Evolutionary conservation across 176 grass and related monocot species (phyloP).

Genomic region (Calamus simplicifolius): DNA sequence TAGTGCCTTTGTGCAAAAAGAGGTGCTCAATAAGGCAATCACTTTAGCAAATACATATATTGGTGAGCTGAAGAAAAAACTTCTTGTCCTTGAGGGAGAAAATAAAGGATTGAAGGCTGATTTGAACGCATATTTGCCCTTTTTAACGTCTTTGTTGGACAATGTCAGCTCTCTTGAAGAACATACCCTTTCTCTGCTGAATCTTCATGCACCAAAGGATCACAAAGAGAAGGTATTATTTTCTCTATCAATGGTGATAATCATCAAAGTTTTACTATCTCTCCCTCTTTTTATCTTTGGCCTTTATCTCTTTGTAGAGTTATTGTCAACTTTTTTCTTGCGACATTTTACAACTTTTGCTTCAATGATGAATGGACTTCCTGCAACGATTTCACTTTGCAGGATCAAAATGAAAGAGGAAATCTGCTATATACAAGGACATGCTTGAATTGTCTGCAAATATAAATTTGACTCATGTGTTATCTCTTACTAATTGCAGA

Average conservation of each 20-base stretch:
- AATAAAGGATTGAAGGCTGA: conserved; percentile 43
- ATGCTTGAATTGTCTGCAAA: too few relatives aligned
- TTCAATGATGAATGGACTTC: too few relatives aligned
- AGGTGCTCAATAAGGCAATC: conserved; percentile 37
- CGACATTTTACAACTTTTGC: too few relatives aligned
- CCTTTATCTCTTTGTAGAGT: too few relatives aligned
- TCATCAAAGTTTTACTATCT: not conserved
- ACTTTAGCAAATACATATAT: conserved; percentile 30
- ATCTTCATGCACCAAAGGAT: conserved; percentile 16
- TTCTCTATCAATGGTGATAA: conserved; percentile 8
- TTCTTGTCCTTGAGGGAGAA: conserved; percentile 40
- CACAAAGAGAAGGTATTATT: conserved; percentile 30
- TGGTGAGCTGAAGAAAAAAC: conserved; percentile 40
- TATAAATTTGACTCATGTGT: not conserved
- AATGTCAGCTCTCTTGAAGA: conserved; percentile 46
- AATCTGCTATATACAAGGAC: too few relatives aligned
- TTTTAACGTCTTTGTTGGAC: conserved; percentile 45
- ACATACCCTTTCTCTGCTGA: conserved; percentile 38
- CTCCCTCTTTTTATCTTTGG: too few relatives aligned
- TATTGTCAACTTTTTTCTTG: not conserved
- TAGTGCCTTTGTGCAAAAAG: conserved; percentile 31
- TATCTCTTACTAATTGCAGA: not conserved
- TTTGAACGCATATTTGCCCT: conserved; percentile 32
- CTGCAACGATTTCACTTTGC: too few relatives aligned
- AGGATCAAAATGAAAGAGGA: too few relatives aligned